These are phyloP conservation scores for Cucurbita pepo DNA, from an alignment of 306 rosid species.

Conservation along the genomic window DNA sequence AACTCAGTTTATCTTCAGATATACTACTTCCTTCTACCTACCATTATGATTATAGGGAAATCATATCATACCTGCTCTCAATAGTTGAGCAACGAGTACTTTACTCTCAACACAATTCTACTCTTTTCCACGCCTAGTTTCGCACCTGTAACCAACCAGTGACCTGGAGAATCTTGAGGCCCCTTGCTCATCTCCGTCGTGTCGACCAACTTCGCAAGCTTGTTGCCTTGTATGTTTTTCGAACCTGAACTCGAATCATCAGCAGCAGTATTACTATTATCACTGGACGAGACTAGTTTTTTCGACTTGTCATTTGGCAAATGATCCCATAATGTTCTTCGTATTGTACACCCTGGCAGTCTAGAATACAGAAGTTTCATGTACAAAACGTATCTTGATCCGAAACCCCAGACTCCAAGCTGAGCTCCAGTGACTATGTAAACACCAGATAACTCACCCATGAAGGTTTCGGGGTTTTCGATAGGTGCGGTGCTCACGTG, in stretches of 20 bases:
- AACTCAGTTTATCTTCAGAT: neutral
- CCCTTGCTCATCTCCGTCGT: slow-evolving; percentile 52
- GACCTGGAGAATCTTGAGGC: slow-evolving; percentile 63
- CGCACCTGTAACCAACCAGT: slow-evolving; percentile 82
- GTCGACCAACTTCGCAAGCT: slow-evolving; percentile 41
- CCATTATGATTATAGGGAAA: slow-evolving; percentile 16
- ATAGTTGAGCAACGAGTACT: slow-evolving; percentile 66
- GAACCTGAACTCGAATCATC: slow-evolving; percentile 26
- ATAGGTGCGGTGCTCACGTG: slow-evolving; percentile 80
- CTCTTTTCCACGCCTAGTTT: slow-evolving; percentile 81
- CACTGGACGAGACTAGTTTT: slow-evolving; percentile 11
- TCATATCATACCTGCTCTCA: slow-evolving; percentile 7
- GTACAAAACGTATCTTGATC: slow-evolving; percentile 55
- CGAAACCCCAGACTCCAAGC: slow-evolving; percentile 86
- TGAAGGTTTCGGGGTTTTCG: slow-evolving; percentile 53
- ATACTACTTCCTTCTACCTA: slow-evolving; percentile 16
- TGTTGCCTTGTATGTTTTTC: slow-evolving; percentile 24
- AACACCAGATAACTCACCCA: slow-evolving; percentile 47
- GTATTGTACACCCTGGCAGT: slow-evolving; percentile 58
- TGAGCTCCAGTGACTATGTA: slow-evolving; percentile 67
- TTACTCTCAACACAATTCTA: slow-evolving; percentile 56
- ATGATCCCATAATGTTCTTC: slow-evolving; percentile 75
- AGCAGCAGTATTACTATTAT: slow-evolving; percentile 13
- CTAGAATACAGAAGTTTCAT: slow-evolving; percentile 66
- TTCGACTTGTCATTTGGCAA: slow-evolving; percentile 17